A percentile compares a stretch with the other conserved stretches of the same genome.
phyloP scores from a whole-genome alignment of 2,329 filamentous ascomycete species.

The Colletotrichum brevisporum region DNA sequence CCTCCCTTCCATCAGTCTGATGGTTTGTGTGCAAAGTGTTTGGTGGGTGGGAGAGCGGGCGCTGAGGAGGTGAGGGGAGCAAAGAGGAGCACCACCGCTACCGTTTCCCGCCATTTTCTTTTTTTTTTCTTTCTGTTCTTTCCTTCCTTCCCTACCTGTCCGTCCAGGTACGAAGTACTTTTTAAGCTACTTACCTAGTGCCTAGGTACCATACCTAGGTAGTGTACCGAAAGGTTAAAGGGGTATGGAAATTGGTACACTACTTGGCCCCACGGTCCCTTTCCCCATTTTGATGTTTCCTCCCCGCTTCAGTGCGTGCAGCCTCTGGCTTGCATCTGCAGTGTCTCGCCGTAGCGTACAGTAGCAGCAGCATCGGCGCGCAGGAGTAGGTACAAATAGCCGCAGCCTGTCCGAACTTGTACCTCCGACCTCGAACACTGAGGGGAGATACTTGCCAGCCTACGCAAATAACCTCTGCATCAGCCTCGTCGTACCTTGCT shows the following conservation, averaged over 20 bases:
- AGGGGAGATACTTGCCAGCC: not conserved
- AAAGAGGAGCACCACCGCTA: constrained; percentile 23
- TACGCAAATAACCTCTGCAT: constrained; percentile 14
- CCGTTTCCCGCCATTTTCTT: constrained; percentile 26
- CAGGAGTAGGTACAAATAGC: too few species aligned
- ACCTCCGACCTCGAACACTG: not conserved
- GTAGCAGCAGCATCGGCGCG: not conserved
- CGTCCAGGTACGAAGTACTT: not conserved
- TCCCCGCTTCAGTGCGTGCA: constrained; percentile 11
- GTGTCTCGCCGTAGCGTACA: constrained; percentile 10
- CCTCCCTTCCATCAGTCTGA: constrained; percentile 23
- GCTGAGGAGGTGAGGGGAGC: not conserved
- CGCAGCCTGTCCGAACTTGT: not conserved
- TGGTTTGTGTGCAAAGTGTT: not conserved
- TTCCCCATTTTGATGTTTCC: constrained; percentile 1
- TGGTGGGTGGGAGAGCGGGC: not conserved
- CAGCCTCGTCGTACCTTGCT: constrained; percentile 12
- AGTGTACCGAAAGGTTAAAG: not conserved
- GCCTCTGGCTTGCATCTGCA: constrained; percentile 20
- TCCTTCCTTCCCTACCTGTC: constrained; percentile 1
- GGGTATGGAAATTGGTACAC: not conserved
- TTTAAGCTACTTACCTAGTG: not conserved
- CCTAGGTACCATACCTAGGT: not conserved
- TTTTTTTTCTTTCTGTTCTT: not conserved
- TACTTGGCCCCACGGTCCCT: not conserved